Evolutionary conservation across 1,139 yeast genomes (phyloP).

Genomic region (Saccharomyces hybrid): DNA sequence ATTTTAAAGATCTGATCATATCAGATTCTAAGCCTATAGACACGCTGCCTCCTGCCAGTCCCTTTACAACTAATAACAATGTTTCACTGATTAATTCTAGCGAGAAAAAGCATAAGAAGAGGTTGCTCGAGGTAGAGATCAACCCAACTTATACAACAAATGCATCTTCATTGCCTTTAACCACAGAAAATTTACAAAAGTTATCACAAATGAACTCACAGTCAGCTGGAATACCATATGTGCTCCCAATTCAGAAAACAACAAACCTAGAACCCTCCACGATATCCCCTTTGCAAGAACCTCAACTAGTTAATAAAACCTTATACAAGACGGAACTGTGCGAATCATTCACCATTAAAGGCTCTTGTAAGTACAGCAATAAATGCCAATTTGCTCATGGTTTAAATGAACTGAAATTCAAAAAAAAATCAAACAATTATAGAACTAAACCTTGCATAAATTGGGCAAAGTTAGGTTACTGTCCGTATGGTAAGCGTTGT

Average conservation of each 20-base stretch:
- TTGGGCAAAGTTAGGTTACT: constrained; percentile 74
- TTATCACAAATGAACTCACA: constrained; percentile 8
- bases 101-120: constrained; percentile 5
- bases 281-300: constrained; percentile 1
- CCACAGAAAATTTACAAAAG: constrained; percentile 19
- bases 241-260: constrained; percentile 2
- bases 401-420: constrained; percentile 58
- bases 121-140: constrained; percentile 20
- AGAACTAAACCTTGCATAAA: constrained; percentile 87
- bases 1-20: background rate
- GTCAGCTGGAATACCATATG: constrained; percentile 1
- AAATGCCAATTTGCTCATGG: constrained; percentile 97
- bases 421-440: constrained; percentile 78
- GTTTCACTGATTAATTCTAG: background rate
- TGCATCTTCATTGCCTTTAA: constrained; percentile 18
- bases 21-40: background rate
- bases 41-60: background rate
- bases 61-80: background rate
- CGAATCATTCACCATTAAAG: constrained; percentile 65
- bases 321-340: constrained; percentile 88
- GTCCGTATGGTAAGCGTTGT: constrained; percentile 87
- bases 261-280: background rate
- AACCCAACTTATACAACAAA: constrained; percentile 18
- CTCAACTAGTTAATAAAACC: constrained; percentile 47
- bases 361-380: constrained; percentile 76